Evolutionary conservation across 441 rosid species (phyloP).

Genomic region (Corymbia calophylla): DNA sequence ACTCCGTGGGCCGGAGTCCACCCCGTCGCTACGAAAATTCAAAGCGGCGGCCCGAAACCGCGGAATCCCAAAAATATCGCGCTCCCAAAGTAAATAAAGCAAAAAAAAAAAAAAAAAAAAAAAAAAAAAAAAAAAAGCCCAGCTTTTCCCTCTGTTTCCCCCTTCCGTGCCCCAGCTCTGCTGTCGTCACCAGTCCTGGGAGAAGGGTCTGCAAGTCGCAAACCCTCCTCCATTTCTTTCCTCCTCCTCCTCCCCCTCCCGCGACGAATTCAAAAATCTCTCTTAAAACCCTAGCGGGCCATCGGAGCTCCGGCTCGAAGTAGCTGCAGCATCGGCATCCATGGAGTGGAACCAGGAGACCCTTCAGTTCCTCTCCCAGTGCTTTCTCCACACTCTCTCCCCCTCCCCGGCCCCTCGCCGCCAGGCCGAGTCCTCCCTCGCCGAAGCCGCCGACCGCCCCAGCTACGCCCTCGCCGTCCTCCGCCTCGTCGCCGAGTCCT

Average conservation of each 20-base stretch:
- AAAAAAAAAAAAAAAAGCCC: neutral
- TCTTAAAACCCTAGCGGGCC: neutral
- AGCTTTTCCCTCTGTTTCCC: fast-evolving
- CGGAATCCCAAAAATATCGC: neutral
- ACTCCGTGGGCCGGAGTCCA: neutral
- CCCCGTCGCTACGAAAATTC: neutral
- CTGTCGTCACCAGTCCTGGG: neutral
- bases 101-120: no score
- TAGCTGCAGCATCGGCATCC: neutral
- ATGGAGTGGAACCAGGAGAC: constrained; percentile 76
- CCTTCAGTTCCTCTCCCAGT: constrained; percentile 62
- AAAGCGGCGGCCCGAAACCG: neutral
- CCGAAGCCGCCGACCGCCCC: constrained; percentile 54
- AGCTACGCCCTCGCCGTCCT: constrained; percentile 76
- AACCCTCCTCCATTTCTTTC: neutral
- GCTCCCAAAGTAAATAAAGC: neutral
- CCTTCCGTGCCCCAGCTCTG: neutral
- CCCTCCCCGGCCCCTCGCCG: constrained; percentile 74
- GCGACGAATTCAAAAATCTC: neutral
- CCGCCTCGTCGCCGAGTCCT: constrained; percentile 63
- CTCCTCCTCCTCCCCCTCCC: fast-evolving
- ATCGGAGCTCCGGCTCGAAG: neutral
- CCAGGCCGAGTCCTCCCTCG: constrained; percentile 62
- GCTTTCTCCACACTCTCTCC: constrained; percentile 79
- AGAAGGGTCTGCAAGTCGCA: neutral